Percentiles rank a stretch among this genome's conserved stretches.
phyloP scores from a whole-genome alignment of 2,329 filamentous ascomycete genomes.

The Talaromyces sp. region DNA sequence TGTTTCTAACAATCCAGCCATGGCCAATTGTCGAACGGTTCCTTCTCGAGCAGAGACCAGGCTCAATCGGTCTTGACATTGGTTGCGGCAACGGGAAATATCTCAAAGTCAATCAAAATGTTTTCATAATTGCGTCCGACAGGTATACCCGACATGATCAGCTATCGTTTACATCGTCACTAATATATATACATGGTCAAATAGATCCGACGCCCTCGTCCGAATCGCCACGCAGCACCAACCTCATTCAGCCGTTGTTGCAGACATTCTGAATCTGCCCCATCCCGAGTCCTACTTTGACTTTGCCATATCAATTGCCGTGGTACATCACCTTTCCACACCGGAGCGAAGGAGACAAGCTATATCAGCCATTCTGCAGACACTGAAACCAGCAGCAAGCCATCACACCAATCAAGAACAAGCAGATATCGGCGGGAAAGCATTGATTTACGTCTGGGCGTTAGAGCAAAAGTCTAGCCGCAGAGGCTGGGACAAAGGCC shows the following conservation, averaged over 20 bases:
- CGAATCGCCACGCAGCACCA: constrained; percentile 54
- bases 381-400: constrained; percentile 44
- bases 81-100: constrained; percentile 99
- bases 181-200: not conserved
- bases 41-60: constrained; percentile 59
- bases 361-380: constrained; percentile 64
- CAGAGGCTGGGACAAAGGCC: constrained; percentile 78
- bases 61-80: constrained; percentile 79
- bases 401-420: not conserved
- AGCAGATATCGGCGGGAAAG: constrained; percentile 50
- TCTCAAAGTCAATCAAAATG: constrained; percentile 66
- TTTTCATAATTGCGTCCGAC: constrained; percentile 82
- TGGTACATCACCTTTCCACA: constrained; percentile 89
- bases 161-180: not conserved
- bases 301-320: constrained; percentile 90
- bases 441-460: constrained; percentile 89
- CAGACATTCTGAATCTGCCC: constrained; percentile 77
- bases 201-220: constrained; percentile 55
- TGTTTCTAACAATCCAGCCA: constrained; percentile 47
- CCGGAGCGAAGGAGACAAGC: constrained; percentile 65
- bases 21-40: constrained; percentile 90
- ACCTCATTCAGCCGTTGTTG: constrained; percentile 66
- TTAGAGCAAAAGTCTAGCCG: constrained; percentile 84
- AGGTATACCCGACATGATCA: constrained; percentile 48
- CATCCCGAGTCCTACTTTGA: constrained; percentile 65